Evolutionary conservation across 257 asterid species (phyloP).

Genomic region (Lycium ferocissimum): DNA sequence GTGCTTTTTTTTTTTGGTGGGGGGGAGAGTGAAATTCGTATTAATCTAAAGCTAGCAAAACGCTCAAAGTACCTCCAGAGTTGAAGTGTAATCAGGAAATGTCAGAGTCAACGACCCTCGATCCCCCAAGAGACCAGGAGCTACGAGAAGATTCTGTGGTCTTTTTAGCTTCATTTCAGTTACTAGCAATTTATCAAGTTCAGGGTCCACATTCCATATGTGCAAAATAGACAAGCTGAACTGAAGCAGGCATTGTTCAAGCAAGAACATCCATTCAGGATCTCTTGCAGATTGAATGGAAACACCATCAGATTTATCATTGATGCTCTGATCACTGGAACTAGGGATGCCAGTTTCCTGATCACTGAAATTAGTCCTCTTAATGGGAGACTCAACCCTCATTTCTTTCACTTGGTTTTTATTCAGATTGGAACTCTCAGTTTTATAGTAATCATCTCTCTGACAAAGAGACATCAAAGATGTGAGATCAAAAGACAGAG

Average conservation of each 20-base stretch:
- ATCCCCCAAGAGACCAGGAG: slow-evolving; percentile 95
- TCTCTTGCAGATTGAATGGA: slow-evolving; percentile 46
- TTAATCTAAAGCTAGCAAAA: slow-evolving; percentile 27
- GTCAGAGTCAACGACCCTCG: slow-evolving; percentile 87
- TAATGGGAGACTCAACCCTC: slow-evolving; percentile 50
- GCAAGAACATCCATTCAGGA: slow-evolving; percentile 55
- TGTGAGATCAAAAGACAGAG: slow-evolving; percentile 80
- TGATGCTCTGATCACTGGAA: slow-evolving; percentile 44
- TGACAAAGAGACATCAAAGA: slow-evolving; percentile 79
- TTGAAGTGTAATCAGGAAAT: slow-evolving; percentile 76
- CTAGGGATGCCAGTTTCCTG: slow-evolving; percentile 43
- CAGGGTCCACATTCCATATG: slow-evolving; percentile 85
- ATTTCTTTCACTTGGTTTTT: slow-evolving; percentile 45
- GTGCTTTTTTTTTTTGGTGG: not conserved
- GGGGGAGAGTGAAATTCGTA: not conserved
- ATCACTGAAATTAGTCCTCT: slow-evolving; percentile 46
- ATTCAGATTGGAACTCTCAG: slow-evolving; percentile 42
- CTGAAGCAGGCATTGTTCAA: slow-evolving; percentile 73
- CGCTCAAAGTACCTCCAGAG: slow-evolving; percentile 70
- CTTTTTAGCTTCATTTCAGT: slow-evolving; percentile 83
- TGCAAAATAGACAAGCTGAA: slow-evolving; percentile 93
- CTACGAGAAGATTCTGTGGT: slow-evolving; percentile 68
- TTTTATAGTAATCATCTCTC: slow-evolving; percentile 48
- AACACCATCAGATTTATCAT: slow-evolving; percentile 45
- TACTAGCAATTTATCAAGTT: slow-evolving; percentile 78